Conservation (phyloP, 768 basidiomycete genomes). For the Suillus cothurnatus region DNA sequence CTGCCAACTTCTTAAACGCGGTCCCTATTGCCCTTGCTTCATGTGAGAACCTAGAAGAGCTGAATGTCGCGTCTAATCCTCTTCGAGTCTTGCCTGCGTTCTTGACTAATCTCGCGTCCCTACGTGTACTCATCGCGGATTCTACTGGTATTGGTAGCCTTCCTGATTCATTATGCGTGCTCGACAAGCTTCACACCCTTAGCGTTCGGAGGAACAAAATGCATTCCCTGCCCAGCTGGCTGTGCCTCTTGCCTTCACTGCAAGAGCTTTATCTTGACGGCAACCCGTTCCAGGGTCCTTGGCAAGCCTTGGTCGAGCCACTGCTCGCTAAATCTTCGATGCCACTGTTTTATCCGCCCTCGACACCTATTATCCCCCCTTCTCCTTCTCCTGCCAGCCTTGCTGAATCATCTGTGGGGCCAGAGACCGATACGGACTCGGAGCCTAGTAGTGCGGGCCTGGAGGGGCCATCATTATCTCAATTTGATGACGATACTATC, state of each 20-base stretch:
- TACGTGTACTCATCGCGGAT: slow-evolving; percentile 93
- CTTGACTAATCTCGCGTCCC: slow-evolving; percentile 70
- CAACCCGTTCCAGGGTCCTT: slow-evolving; percentile 94
- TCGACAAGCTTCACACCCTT: slow-evolving; percentile 85
- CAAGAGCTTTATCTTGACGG: slow-evolving; percentile 92
- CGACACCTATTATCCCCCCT: slow-evolving; percentile 60
- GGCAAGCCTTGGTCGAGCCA: slow-evolving; percentile 88
- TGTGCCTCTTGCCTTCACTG: slow-evolving; percentile 82
- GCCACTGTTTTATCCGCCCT: slow-evolving; percentile 65
- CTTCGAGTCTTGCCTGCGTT: slow-evolving; percentile 91
- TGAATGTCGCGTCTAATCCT: slow-evolving; percentile 91
- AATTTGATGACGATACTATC: slow-evolving; percentile 72
- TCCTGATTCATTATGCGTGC: slow-evolving; percentile 69
- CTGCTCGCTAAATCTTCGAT: slow-evolving; percentile 65
- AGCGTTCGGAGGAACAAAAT: slow-evolving; percentile 90
- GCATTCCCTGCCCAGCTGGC: slow-evolving; percentile 90
- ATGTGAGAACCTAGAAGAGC: slow-evolving; percentile 85
- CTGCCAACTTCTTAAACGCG: slow-evolving; percentile 81
- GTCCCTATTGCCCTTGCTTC: slow-evolving; percentile 82
- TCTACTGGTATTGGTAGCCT: slow-evolving; percentile 79
- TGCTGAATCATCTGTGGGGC: slow-evolving; percentile 45
- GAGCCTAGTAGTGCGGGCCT: slow-evolving; percentile 47
- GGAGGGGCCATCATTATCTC: slow-evolving; percentile 28
- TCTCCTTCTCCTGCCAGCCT: slow-evolving; percentile 48
- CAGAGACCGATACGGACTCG: slow-evolving; percentile 56